A percentile compares a stretch with the other conserved stretches of the same genome.
These are phyloP conservation scores for Fomitopsis pulvina DNA, from an alignment of 768 basidiomycete species.

Conservation along the genomic window DNA sequence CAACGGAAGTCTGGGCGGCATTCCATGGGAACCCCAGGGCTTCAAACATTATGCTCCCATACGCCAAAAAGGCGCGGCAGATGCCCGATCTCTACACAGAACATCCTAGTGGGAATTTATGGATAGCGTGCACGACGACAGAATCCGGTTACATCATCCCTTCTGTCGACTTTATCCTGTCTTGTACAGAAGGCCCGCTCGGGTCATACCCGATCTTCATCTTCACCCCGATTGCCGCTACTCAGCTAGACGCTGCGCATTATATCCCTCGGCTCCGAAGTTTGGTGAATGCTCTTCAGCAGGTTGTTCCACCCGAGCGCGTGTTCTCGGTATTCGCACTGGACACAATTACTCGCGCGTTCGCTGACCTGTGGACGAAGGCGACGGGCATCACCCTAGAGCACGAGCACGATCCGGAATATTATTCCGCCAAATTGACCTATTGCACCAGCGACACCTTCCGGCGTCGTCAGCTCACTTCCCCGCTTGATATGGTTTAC, in stretches of 20 bases:
- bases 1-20: conserved; percentile 29
- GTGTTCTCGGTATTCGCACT: conserved; percentile 65
- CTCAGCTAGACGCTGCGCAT: conserved; percentile 28
- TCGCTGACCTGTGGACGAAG: conserved; percentile 42
- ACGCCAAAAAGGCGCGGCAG: conserved; percentile 27
- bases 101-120: conserved; percentile 12
- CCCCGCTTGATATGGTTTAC: conserved; percentile 18
- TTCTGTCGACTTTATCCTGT: conserved; percentile 45
- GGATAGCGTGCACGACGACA: conserved; percentile 24
- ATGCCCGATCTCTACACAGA: not conserved
- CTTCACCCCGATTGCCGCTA: conserved; percentile 24
- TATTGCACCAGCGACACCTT: conserved; percentile 44
- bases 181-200: conserved; percentile 48
- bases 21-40: conserved; percentile 31
- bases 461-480: conserved; percentile 3
- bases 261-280: conserved; percentile 34
- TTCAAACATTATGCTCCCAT: conserved; percentile 37
- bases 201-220: conserved; percentile 67
- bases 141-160: not conserved
- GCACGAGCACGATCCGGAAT: conserved; percentile 31
- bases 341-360: conserved; percentile 36
- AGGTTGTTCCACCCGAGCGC: conserved; percentile 29
- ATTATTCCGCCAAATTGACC: conserved; percentile 56
- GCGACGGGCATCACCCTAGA: conserved; percentile 35
- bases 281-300: conserved; percentile 36